phyloP scores from a whole-genome alignment of 306 rosid species.

The Psophocarpus tetragonolobus region DNA sequence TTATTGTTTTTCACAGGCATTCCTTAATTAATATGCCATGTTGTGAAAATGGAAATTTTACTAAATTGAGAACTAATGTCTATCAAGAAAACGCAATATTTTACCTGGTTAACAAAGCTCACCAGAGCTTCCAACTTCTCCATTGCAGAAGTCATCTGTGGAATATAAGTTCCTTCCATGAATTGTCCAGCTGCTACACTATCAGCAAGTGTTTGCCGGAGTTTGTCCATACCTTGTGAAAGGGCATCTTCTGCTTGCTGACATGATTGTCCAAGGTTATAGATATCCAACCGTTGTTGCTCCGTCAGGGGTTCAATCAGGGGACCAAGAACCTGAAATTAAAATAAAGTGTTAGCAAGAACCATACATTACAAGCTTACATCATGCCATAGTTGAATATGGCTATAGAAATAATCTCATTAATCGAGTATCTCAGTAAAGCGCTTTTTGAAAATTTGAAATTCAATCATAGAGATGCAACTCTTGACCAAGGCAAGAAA shows the following conservation, averaged over 20 bases:
- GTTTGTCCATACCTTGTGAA: slow-evolving; percentile 90
- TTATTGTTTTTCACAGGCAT: background rate
- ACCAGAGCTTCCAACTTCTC: slow-evolving; percentile 76
- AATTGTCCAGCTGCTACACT: slow-evolving; percentile 70
- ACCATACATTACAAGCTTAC: background rate
- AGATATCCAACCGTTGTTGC: slow-evolving; percentile 59
- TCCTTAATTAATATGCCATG: slow-evolving; percentile 4
- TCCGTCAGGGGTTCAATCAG: slow-evolving; percentile 70
- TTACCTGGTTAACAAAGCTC: slow-evolving; percentile 84
- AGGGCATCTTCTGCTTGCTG: slow-evolving; percentile 98
- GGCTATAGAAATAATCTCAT: slow-evolving; percentile 5
- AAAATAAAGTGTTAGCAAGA: slow-evolving; percentile 4
- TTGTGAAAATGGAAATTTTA: background rate
- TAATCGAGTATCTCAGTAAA: background rate
- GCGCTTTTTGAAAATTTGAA: background rate
- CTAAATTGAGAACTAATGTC: slow-evolving; percentile 6
- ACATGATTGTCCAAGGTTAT: slow-evolving; percentile 80
- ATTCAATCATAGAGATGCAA: background rate
- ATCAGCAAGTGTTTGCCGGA: slow-evolving; percentile 69
- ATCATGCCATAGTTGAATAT: slow-evolving; percentile 1
- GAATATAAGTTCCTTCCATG: slow-evolving; percentile 59
- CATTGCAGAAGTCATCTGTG: slow-evolving; percentile 73
- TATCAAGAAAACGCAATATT: background rate
- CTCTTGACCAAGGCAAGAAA: background rate
- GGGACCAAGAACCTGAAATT: slow-evolving; percentile 79